A percentile compares a stretch with the other conserved stretches of the same genome.
Evolutionary conservation across 2,329 filamentous ascomycete genomes (phyloP).

Genomic region (Hypocrella siamensis): DNA sequence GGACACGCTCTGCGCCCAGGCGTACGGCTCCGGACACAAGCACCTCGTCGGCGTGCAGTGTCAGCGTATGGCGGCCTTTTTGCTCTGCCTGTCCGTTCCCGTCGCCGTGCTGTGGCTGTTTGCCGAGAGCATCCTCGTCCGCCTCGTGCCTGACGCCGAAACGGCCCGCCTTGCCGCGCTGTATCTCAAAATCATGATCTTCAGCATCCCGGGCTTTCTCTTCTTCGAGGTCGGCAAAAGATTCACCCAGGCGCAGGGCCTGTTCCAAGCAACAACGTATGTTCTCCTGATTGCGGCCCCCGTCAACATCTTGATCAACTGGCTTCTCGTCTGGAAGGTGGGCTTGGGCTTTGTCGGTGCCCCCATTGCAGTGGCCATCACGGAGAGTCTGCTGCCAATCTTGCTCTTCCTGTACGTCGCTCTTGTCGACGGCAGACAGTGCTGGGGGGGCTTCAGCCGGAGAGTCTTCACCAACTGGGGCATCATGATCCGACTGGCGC

Average conservation of each 20-base stretch:
- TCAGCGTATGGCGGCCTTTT: slow-evolving; percentile 67
- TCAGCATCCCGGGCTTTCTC: slow-evolving; percentile 62
- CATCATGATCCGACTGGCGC: slow-evolving; percentile 66
- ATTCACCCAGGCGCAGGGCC: slow-evolving; percentile 68
- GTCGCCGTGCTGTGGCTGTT: slow-evolving; percentile 58
- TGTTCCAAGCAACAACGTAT: slow-evolving; percentile 65
- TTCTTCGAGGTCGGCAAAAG: slow-evolving; percentile 67
- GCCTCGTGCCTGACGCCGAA: slow-evolving; percentile 32
- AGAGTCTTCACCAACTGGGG: slow-evolving; percentile 63
- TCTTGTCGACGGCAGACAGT: slow-evolving; percentile 58
- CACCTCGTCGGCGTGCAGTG: slow-evolving; percentile 74
- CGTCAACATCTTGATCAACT: slow-evolving; percentile 63
- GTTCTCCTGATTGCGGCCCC: slow-evolving; percentile 63
- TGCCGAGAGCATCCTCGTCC: slow-evolving; percentile 46
- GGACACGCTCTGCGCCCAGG: slow-evolving; percentile 86
- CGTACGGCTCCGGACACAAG: slow-evolving; percentile 81
- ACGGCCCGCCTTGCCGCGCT: slow-evolving; percentile 51
- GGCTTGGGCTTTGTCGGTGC: slow-evolving; percentile 62
- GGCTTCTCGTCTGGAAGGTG: slow-evolving; percentile 60
- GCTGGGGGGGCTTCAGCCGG: slow-evolving; percentile 68
- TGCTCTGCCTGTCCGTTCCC: slow-evolving; percentile 56
- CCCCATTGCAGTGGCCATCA: slow-evolving; percentile 65
- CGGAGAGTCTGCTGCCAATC: slow-evolving; percentile 61
- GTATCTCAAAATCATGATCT: slow-evolving; percentile 57
- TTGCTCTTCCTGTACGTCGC: slow-evolving; percentile 65